Base-by-base conservation (phyloP, 768 basidiomycete species). In the Cyclocybe cylindracea region DNA sequence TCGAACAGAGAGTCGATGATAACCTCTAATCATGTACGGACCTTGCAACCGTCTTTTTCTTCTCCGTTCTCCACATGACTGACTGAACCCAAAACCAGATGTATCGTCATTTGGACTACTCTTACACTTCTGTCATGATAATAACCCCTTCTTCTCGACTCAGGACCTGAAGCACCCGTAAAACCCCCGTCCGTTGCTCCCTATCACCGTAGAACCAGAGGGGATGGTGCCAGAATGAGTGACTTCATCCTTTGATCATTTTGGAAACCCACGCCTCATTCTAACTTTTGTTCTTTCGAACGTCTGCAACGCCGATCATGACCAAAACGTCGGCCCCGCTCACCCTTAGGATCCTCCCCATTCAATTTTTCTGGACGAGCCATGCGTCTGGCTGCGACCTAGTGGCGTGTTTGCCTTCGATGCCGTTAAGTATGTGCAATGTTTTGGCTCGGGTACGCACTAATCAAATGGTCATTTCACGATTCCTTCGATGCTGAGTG, bases 1-100 rank as follows among this genome's bases (percentile, higher is more conserved):
- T 92, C 64, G 70, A 74, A 44, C 56, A 69, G 0, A 62, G 54
- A 33, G 82, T 82, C 6, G 86, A 83, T 8, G 69, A 77, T 18
- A 70, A 60, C 11, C 64, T 59, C 62, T 70, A 68, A 65, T 62
- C 42, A 52, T 59, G 55, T 62, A 51, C 46, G 46, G 36, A 39
- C 36, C 19, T n/a, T 31, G 43, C 36, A 54, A 11, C 32, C 35
- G 11, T 45, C 18, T n/a, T 41, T 33, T 10, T 40, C n/a, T 7
- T 43, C 14, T 24, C 39, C 34, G 37, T n/a, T 7, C 24, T 14
- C 11, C 11, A 18, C 18, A 18, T 47, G 18, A 38, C 36, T 38
- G 18, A 47, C 32, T 10, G 24, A 24, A 24, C 24, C 24, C 24
- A 24, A 24, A 24, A 14, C 11, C 5, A 31, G 13, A 49, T 34